These are phyloP conservation scores for Phyllosticta citribraziliensis DNA, from an alignment of 2,329 filamentous ascomycete species.

Conservation along the genomic window DNA sequence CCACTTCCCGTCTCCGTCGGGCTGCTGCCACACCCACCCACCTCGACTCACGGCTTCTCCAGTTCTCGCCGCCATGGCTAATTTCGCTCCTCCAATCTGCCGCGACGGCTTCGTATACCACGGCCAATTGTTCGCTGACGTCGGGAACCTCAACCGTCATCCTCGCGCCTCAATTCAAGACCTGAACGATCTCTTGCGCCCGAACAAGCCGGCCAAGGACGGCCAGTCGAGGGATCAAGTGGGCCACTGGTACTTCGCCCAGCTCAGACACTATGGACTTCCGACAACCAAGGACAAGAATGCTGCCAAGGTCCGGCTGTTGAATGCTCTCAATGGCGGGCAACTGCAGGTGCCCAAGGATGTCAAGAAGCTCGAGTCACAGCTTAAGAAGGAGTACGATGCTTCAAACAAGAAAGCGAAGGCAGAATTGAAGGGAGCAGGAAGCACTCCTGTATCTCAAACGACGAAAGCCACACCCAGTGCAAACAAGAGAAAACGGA, in stretches of 20 bases:
- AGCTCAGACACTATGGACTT: constrained; percentile 54
- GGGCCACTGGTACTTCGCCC: constrained; percentile 53
- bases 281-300: constrained; percentile 48
- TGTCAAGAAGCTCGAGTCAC: constrained; percentile 41
- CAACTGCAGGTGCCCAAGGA: constrained; percentile 40
- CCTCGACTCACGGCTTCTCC: neutral
- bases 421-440: constrained; percentile 18
- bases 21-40: neutral
- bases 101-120: constrained; percentile 22
- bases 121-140: constrained; percentile 22
- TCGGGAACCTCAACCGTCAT: constrained; percentile 23
- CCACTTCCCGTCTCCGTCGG: neutral
- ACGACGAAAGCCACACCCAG: constrained; percentile 2
- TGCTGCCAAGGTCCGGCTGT: constrained; percentile 48
- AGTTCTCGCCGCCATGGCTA: constrained; percentile 13
- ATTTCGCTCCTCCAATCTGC: constrained; percentile 21
- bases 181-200: constrained; percentile 20
- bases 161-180: constrained; percentile 23
- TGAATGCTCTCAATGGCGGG: constrained; percentile 44
- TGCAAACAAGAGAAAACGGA: constrained; percentile 1
- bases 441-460: constrained; percentile 8
- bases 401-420: constrained; percentile 42
- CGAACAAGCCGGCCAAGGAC: constrained; percentile 14
- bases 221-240: constrained; percentile 37
- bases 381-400: constrained; percentile 49